phyloP scores from a whole-genome alignment of 495 filamentous ascomycete species.

The Talaromyces stipitatus region DNA sequence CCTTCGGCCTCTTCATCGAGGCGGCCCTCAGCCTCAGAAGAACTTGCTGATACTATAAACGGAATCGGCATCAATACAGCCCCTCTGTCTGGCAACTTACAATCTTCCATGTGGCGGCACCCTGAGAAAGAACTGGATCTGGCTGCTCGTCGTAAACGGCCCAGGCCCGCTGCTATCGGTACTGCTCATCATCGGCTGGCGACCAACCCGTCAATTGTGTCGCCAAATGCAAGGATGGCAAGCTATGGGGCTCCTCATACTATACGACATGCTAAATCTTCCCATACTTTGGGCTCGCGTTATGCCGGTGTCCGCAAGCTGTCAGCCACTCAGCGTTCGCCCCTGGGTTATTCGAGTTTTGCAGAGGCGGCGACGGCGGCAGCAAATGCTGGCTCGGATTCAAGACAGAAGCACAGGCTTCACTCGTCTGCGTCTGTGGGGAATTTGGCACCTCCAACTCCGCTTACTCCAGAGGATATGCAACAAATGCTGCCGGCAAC shows the following conservation, averaged over 20 bases:
- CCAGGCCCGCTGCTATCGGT: conserved; percentile 45
- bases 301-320: conserved; percentile 47
- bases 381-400: conserved; percentile 5
- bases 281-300: conserved; percentile 39
- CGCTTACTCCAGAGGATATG: conserved; percentile 38
- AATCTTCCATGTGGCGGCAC: conserved; percentile 29
- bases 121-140: conserved; percentile 41
- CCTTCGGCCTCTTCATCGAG: conserved; percentile 26
- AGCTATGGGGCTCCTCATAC: conserved; percentile 26
- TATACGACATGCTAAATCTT: conserved; percentile 48
- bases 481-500: conserved; percentile 35
- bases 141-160: conserved; percentile 46
- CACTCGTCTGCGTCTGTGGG: conserved; percentile 31
- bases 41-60: conserved; percentile 29
- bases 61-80: conserved; percentile 33
- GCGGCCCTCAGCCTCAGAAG: conserved; percentile 32
- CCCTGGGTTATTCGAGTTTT: conserved; percentile 43
- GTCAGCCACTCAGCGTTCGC: conserved; percentile 42
- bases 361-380: conserved; percentile 26
- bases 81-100: conserved; percentile 16
- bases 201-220: conserved; percentile 34
- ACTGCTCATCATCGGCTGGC: conserved; percentile 24
- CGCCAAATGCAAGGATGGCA: conserved; percentile 25
- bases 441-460: conserved; percentile 39
- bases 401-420: conserved; percentile 16